A percentile compares a stretch with the other conserved stretches of the same genome.
Conservation (phyloP, 148 eudicot species). For the Rhododendron molle region DNA sequence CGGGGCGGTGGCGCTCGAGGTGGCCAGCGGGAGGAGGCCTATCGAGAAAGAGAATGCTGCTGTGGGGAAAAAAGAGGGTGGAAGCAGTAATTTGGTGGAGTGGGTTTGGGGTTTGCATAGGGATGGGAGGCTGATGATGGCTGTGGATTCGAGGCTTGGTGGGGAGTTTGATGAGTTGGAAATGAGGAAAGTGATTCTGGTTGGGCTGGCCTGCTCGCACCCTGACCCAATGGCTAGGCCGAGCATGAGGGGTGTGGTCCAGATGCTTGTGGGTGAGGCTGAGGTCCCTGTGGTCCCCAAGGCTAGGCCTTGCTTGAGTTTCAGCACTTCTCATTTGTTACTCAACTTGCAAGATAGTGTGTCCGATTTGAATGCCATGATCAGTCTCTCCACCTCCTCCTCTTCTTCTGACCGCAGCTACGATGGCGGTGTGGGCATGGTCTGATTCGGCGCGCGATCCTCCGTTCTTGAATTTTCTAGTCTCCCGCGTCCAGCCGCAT, state of each 20-base stretch:
- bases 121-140: conserved; percentile 49
- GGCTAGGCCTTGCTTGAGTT: conserved; percentile 51
- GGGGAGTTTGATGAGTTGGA: conserved; percentile 57
- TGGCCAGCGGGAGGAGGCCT: conserved; percentile 71
- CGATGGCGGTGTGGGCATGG: conserved; percentile 16
- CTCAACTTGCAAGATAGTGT: conserved; percentile 77
- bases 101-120: conserved; percentile 78
- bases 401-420: conserved; percentile 53
- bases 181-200: conserved; percentile 56
- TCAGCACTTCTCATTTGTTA: conserved; percentile 60
- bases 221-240: conserved; percentile 67
- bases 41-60: conserved; percentile 41
- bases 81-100: conserved; percentile 54
- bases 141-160: conserved; percentile 41
- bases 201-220: conserved; percentile 72
- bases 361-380: conserved; percentile 70
- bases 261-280: conserved; percentile 68
- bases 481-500: too few species aligned
- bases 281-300: conserved; percentile 67
- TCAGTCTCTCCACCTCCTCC: conserved; percentile 45
- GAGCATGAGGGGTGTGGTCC: conserved; percentile 58
- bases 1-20: conserved; percentile 80
- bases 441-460: conserved; percentile 4
- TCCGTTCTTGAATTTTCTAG: background rate
- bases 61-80: conserved; percentile 14